Conservation (phyloP, 2,329 filamentous ascomycete species). For the Tolypocladium ovalisporum region DNA sequence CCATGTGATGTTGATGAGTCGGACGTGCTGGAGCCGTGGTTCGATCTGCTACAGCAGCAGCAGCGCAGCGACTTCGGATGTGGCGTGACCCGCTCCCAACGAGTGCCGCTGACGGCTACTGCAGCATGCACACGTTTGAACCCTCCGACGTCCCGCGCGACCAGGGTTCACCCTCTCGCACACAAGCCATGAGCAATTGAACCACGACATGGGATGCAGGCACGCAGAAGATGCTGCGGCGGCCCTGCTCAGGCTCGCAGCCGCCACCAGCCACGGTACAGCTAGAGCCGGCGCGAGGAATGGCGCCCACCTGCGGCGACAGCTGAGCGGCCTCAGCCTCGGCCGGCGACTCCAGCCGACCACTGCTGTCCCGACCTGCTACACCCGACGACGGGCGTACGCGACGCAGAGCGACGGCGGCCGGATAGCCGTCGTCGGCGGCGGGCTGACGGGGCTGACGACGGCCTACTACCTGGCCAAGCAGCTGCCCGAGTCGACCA, state of each 20-base stretch:
- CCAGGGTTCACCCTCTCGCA: neutral
- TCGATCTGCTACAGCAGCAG: neutral
- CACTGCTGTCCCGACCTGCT: neutral
- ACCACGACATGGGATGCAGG: conserved; percentile 14
- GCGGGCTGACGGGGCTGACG: conserved; percentile 72
- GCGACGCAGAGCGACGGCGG: conserved; percentile 14
- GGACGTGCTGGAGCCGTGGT: neutral
- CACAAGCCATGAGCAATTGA: conserved; percentile 19
- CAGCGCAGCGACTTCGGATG: neutral
- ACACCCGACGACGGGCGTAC: conserved; percentile 1
- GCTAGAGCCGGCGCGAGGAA: neutral
- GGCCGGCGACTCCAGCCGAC: neutral
- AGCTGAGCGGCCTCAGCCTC: conserved; percentile 1
- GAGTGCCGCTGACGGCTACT: neutral
- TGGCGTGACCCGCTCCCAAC: neutral
- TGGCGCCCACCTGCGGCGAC: conserved; percentile 3
- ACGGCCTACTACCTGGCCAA: conserved; percentile 67
- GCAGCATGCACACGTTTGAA: neutral
- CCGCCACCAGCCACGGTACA: conserved; percentile 4
- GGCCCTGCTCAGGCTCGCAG: conserved; percentile 14
- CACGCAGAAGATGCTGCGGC: conserved; percentile 12
- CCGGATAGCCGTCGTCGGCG: conserved; percentile 60
- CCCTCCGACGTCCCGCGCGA: neutral
- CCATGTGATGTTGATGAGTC: neutral
- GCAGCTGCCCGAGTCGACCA: conserved; percentile 49